Base-by-base conservation (phyloP, 2,329 filamentous ascomycete species). In the Fusarium solani-melongenae region DNA sequence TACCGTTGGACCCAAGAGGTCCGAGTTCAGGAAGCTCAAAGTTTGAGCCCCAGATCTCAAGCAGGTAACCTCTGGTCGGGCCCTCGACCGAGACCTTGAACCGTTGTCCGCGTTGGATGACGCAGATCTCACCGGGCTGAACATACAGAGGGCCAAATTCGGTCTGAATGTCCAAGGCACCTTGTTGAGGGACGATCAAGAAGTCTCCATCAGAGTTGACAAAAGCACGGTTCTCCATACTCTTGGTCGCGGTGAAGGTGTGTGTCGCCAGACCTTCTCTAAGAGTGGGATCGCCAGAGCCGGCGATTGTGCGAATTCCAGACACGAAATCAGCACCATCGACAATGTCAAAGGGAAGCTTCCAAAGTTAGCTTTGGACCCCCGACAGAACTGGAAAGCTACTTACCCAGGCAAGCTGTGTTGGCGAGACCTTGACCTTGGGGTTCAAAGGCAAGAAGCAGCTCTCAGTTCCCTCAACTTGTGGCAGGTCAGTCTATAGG, bases 21-120 rank as follows among this genome's bases (percentile, higher is more conserved):
- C 92, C 92, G 0, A 93, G 85, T 64, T 93, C 91, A 0, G 92
- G 92, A 0, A 93, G 87, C 53, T 88, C 84, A 74, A 91, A 93
- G 79, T 90, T 89, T 0, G 87, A 86, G 44, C 91, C 89, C 80
- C 90, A 93, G 15, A 93, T 82, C 79, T 93, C 92, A 36, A 91
- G 87, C 58, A 92, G 89, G 77, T 92, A 93, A 10, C 92, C 92
- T 58, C 90, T 86, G 0, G 88, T 88, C 0, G 89, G 88, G 77
- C 90, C 90, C 33, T 90, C 84, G 0, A 82, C 74, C 0, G 70
- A 62, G 22, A 81, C 77, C 22, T 67, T 77, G 66, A 81, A 82
- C 22, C 90, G 86, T 53, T 92, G 85, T n/a, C 92, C 92, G 14
- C 90, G 87, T 24, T 89, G 92, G 24, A 93, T 90, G 17, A 93